Evolutionary conservation across 306 rosid genomes (phyloP), one percentile per base, ranked within the genome.

Genomic region (Trifolium subterraneum): DNA sequence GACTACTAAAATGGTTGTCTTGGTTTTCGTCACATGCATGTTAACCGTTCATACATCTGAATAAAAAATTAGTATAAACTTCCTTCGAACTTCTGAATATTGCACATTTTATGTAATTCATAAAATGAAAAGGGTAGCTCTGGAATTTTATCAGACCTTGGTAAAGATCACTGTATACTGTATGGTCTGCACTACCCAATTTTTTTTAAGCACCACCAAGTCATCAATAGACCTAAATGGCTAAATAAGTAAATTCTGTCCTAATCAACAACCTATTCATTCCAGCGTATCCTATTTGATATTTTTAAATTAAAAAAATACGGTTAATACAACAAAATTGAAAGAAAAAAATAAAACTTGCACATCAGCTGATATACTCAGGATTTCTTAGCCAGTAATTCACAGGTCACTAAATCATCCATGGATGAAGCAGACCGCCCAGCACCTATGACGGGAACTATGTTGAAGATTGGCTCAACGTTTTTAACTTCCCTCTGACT

Each of bases 361-460:
- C 33, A 51, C 25, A 23, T 39, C 22, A 63, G 60, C 42, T 22
- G 39, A 60, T 39, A 63, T 50, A 38, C 47, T 90, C 84, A 86
- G 67, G 72, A 79, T 83, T 86, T 91, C 52, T 42, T 83, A 58
- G 95, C 93, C 76, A 94, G 78, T 47, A 94, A 79, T 79, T 94
- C 98, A 22, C 97, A 91, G 19, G 98, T 88, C 73, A 90, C 68
- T 18, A 88, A 47, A 80, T 91, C 83, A 52, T 87, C 83, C 88
- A 91, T 79, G 70, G 87, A 83, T 67, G 88, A 78, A 42, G 93
- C 86, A 80, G 84, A 79, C 42, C 77, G 71, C 69, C 98, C 97
- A 45, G 87, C 86, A 68, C 97, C 89, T 15, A 90, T 18, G 42
- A 94, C 97, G 29, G 97, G 97, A 84, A 91, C 87, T 73, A 91